Base-by-base conservation (phyloP, 768 basidiomycete genomes). In the Coprinellus micaceus region DNA sequence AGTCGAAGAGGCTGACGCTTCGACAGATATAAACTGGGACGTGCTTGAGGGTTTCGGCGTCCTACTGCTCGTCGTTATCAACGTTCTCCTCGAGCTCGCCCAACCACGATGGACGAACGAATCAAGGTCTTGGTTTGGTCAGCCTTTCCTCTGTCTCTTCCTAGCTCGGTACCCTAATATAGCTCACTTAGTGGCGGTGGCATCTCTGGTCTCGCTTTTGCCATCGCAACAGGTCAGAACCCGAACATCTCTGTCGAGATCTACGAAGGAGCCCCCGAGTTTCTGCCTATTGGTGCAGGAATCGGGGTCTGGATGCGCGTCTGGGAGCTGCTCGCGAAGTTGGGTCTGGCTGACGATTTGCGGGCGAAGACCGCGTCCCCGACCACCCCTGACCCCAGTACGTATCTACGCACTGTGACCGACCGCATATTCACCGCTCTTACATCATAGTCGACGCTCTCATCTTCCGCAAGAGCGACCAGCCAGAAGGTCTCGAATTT, bases 211-310 rank as follows among this genome's bases (percentile, higher is more conserved):
- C 59, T 77, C 43, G 69, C 68, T 12, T 64, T 74, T 24, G 77
- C 73, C 3, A 64, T 70, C 0, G 68, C 71, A 0, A 50, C 77
- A 13, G 65, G 67, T 13, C 36, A 50, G n/a, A 52, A 65, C 52
- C 55, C 54, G 43, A 61, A 58, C 1, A 56, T 71, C 6, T 65
- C 71, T 1, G 65, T 80, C 5, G 70, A 75, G 24, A 59, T 80
- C 9, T 81, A 76, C 58, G 79, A 81, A 54, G 68, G 74, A 11
- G 66, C 76, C 3, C 60, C 72, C 0, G 62, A 65, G 30, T 69
- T 81, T 39, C 67, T 71, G 2, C 73, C 76, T 30, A 65, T 76
- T 36, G 79, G 79, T 4, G 78, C 78, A 17, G 79, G 78, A 0
- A 72, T 81, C 40, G 67, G 64, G 1, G 59, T 78, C 4, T 79